Evolutionary conservation across 805 yeast species (phyloP), one percentile per base, ranked within the genome.

Genomic region (Kurtzmaniella fragi): DNA sequence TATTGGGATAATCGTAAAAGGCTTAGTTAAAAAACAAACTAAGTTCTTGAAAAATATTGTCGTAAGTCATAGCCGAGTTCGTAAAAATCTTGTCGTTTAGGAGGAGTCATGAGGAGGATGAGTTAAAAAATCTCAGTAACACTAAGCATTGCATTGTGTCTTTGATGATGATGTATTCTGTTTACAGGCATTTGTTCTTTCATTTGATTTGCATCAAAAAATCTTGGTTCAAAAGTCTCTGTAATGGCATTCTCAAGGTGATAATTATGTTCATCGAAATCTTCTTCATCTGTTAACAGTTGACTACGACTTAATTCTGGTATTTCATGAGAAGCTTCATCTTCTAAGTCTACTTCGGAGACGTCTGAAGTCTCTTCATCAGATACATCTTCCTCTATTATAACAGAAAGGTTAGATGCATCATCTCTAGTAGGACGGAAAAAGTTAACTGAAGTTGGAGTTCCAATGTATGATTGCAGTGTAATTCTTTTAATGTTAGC

Each of bases 71-170:
- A 59, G 9, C 34, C 43, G 11, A 49, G 57, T 23, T 28, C 8
- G 25, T 20, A 8, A 20, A 20, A 20, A 20, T 20, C n/a, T n/a
- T n/a, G n/a, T n/a, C n/a, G n/a, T n/a, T n/a, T n/a, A n/a, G n/a
- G n/a, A n/a, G n/a, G n/a, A 12, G 8, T 54, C 51, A 17, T 41
- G 42, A 11, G 65, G 63, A 17, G 54, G 46, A 17, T 61, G 50
- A 5, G 54, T 46, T 25, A 55, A 38, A 67, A 59, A 6, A 71
- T 62, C 42, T 67, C 72, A 35, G 54, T 65, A 42, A 72, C 46
- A 4, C 73, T 62, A 26, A 69, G 58, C 16, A 57, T 48, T 3
- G 74, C 71, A 37, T 56, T 50, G 35, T 45, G 45, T 39, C 63
- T 47, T 35, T 49, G 57, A 35, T 57, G 63, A 35, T 42, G 44